Percentiles rank a stretch among this genome's conserved stretches.
phyloP scores from a whole-genome alignment of 2,329 filamentous ascomycete genomes.

The Pyrenophora tritici-repentis region DNA sequence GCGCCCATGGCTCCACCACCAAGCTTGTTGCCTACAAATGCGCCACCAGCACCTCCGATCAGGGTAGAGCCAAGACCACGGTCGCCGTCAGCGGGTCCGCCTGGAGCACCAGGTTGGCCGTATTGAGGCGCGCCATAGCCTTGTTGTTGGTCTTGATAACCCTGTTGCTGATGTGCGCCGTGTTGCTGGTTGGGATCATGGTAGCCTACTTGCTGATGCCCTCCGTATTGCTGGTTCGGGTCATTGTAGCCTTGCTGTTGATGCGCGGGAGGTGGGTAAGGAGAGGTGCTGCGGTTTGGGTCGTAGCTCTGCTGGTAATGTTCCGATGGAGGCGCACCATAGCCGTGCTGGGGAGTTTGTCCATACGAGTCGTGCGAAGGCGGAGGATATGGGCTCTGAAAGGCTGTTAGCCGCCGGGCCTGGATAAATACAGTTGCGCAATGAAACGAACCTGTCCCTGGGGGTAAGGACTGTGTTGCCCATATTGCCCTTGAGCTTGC shows the following conservation, averaged over 20 bases:
- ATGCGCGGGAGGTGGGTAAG: too few relatives aligned
- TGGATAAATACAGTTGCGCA: slow-evolving; percentile 4
- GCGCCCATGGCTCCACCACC: slow-evolving; percentile 60
- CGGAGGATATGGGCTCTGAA: slow-evolving; percentile 35
- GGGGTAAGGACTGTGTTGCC: slow-evolving; percentile 12
- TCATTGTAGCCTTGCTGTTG: too few relatives aligned
- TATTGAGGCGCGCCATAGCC: slow-evolving; percentile 42
- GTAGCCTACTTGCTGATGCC: slow-evolving; percentile 32
- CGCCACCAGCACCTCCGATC: slow-evolving; percentile 60
- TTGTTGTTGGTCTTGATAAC: slow-evolving; percentile 17
- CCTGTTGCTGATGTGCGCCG: slow-evolving; percentile 23
- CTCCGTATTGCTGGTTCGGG: slow-evolving; percentile 1
- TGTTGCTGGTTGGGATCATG: slow-evolving; percentile 29
- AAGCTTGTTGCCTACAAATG: slow-evolving; percentile 59
- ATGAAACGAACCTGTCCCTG: slow-evolving; percentile 27
- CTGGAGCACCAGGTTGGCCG: slow-evolving; percentile 47
- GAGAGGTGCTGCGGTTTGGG: neutral
- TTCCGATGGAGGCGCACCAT: slow-evolving; percentile 36
- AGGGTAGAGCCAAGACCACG: slow-evolving; percentile 62
- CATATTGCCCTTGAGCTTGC: neutral
- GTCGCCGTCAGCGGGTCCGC: slow-evolving; percentile 53
- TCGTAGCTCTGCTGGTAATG: slow-evolving; percentile 43
- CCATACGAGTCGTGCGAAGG: slow-evolving; percentile 38
- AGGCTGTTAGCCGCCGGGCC: slow-evolving; percentile 16
- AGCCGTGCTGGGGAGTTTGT: slow-evolving; percentile 30